Conservation (phyloP, 2,329 filamentous ascomycete genomes). For the Fusarium annulatum region DNA sequence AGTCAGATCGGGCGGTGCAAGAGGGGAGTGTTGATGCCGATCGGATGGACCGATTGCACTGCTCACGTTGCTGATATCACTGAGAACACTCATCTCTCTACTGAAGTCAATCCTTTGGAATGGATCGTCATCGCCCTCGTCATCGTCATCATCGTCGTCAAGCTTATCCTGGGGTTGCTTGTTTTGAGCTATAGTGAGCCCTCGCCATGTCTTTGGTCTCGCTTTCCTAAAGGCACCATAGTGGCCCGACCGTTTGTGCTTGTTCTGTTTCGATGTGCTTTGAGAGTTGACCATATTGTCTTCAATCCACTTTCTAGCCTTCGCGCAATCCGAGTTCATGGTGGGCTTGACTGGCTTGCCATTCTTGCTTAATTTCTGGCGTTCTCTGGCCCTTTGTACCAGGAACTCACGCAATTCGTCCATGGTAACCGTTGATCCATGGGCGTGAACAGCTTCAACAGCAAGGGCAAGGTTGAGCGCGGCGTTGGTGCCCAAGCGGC, state of each 20-base stretch:
- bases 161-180: neutral
- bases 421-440: neutral
- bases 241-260: neutral
- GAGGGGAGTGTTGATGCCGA: neutral
- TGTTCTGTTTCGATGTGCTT: neutral
- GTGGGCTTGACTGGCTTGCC: neutral
- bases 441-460: neutral
- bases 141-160: neutral
- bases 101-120: neutral
- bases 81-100: neutral
- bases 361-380: neutral
- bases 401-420: constrained; percentile 1
- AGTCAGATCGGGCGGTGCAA: neutral
- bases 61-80: neutral
- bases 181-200: neutral
- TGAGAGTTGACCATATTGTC: neutral
- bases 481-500: neutral
- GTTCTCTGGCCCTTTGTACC: neutral
- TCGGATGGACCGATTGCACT: neutral
- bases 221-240: too few species aligned
- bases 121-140: neutral
- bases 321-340: neutral
- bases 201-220: neutral
- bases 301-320: neutral
- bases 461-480: neutral